Evolutionary conservation across 2,329 filamentous ascomycete species (phyloP).

Genomic region (Verticillium zaregamsianum): DNA sequence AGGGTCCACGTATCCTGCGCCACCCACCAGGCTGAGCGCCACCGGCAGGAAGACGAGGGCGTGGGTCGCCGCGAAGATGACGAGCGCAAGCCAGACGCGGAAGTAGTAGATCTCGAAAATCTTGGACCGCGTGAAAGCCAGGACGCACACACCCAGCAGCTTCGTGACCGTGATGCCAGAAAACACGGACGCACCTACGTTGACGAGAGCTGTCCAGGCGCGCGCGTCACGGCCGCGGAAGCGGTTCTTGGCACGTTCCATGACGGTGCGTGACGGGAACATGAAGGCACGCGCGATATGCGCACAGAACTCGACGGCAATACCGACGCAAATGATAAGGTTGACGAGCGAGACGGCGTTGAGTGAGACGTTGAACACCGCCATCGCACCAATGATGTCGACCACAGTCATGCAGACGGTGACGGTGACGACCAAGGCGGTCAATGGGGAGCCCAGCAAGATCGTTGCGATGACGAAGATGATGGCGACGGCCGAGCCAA

Average conservation of each 20-base stretch:
- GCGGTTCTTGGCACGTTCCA: constrained; percentile 73
- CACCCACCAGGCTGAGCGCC: constrained; percentile 78
- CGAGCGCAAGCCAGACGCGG: constrained; percentile 88
- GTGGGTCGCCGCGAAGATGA: constrained; percentile 83
- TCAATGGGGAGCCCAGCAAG: constrained; percentile 79
- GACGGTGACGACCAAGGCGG: constrained; percentile 74
- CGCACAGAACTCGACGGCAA: constrained; percentile 94
- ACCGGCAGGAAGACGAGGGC: constrained; percentile 91
- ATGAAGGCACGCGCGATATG: constrained; percentile 95
- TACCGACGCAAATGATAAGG: constrained; percentile 93
- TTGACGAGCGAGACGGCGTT: constrained; percentile 97
- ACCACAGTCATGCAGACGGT: constrained; percentile 92
- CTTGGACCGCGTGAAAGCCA: constrained; percentile 94
- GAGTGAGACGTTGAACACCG: constrained; percentile 78
- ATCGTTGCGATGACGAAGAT: constrained; percentile 77
- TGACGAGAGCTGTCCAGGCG: constrained; percentile 89
- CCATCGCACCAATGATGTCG: constrained; percentile 95
- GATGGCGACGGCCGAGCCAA: constrained; percentile 78
- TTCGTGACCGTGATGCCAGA: constrained; percentile 97
- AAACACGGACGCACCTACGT: constrained; percentile 91
- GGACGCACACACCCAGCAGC: constrained; percentile 81
- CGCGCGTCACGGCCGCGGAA: constrained; percentile 81
- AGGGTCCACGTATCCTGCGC: constrained; percentile 81
- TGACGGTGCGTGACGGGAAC: constrained; percentile 78
- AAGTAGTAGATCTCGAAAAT: constrained; percentile 99